Conservation (phyloP, 169 alveolate genomes). For the Cystoisospora suis region DNA sequence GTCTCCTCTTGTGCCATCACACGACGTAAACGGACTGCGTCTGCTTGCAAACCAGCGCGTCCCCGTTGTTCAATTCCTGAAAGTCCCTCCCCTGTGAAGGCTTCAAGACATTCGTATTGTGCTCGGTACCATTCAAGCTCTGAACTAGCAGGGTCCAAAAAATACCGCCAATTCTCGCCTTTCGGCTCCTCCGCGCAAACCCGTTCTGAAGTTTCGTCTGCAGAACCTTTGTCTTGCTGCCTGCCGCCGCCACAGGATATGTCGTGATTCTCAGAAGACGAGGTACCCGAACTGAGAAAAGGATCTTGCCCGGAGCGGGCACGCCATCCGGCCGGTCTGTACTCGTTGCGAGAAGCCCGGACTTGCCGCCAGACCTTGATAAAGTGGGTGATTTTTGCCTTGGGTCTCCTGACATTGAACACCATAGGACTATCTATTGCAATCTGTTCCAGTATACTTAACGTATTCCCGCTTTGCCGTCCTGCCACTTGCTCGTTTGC, state of each 20-base stretch:
- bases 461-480: too few species aligned
- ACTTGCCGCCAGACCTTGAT: not conserved
- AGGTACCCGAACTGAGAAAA: not conserved
- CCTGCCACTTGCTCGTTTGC: not conserved
- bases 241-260: not conserved
- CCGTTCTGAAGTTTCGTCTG: too few species aligned
- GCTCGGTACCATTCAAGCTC: conserved; percentile 12
- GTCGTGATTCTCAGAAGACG: not conserved
- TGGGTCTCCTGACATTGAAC: not conserved
- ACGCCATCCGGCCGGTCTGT: not conserved
- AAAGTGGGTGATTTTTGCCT: not conserved
- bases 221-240: not conserved
- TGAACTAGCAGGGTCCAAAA: too few species aligned
- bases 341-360: conserved; percentile 16
- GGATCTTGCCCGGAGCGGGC: not conserved
- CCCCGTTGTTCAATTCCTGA: not conserved
- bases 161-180: conserved; percentile 3
- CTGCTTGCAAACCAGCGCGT: not conserved
- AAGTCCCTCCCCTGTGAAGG: not conserved
- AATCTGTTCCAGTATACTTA: not conserved
- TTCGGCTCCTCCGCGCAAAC: too few species aligned
- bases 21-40: not conserved
- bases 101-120: conserved; percentile 4
- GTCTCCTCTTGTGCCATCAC: conserved; percentile 36
- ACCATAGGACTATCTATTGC: not conserved